Evolutionary conservation across 345 rosid species (phyloP).

Genomic region (Turnera subulata): DNA sequence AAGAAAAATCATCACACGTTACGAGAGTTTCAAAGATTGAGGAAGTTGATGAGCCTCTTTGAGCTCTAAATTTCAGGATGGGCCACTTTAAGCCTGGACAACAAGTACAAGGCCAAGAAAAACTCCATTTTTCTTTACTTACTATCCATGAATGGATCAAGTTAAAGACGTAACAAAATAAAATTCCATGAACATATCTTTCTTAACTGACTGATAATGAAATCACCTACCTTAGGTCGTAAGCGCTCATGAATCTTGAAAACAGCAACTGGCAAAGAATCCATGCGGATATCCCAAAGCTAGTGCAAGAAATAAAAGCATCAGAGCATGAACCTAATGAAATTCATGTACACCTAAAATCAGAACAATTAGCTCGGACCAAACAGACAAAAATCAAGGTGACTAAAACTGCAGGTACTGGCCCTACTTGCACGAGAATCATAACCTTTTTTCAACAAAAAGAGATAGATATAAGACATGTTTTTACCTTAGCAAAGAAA

Average conservation of each 20-base stretch:
- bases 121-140: not conserved
- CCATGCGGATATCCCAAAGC: conserved; percentile 62
- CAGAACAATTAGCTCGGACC: not conserved
- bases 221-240: conserved; percentile 44
- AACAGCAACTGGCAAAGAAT: conserved; percentile 46
- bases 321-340: not conserved
- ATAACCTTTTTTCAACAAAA: not conserved
- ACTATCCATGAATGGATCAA: no score
- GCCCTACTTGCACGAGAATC: not conserved
- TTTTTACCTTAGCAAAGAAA: not conserved
- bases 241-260: conserved; percentile 58
- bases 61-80: no score
- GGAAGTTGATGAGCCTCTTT: not conserved
- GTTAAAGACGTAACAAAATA: no score
- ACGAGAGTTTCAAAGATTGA: not conserved
- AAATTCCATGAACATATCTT: no score
- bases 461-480: not conserved
- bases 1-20: not conserved
- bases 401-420: not conserved
- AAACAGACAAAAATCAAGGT: not conserved
- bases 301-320: conserved; percentile 23
- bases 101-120: not conserved
- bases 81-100: not conserved
- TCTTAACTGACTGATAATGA: no score
- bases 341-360: not conserved